phyloP scores from a whole-genome alignment of 257 asterid genomes.

The Solanum lycopersicoides region DNA sequence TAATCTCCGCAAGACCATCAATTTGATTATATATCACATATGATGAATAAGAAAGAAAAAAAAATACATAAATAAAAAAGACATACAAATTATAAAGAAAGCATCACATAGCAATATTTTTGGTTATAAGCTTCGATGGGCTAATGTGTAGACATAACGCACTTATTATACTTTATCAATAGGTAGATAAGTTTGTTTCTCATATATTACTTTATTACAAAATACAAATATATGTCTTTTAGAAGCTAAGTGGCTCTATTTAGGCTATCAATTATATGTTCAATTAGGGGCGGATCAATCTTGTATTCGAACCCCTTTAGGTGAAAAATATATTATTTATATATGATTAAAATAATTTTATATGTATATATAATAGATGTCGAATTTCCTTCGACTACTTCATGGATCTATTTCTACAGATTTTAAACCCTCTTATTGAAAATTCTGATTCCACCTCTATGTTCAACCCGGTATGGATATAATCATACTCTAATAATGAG shows the following conservation, averaged over 20 bases:
- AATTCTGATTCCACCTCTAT: too few species aligned
- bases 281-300: too few species aligned
- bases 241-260: background rate
- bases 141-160: background rate
- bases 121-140: background rate
- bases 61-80: background rate
- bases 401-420: too few species aligned
- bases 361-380: too few species aligned
- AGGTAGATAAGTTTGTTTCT: background rate
- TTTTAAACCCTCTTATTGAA: too few species aligned
- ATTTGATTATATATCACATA: background rate
- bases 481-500: background rate
- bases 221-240: background rate
- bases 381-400: too few species aligned
- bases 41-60: background rate
- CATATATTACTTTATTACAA: background rate
- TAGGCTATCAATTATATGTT: background rate
- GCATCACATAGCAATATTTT: background rate
- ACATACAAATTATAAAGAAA: background rate
- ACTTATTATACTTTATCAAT: background rate
- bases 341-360: too few species aligned
- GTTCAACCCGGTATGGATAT: background rate
- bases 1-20: fast-evolving
- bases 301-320: too few species aligned
- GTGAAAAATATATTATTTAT: too few species aligned